These are phyloP conservation scores for Pseudopyricularia javanii DNA, from an alignment of 2,329 filamentous ascomycete genomes.

Conservation along the genomic window DNA sequence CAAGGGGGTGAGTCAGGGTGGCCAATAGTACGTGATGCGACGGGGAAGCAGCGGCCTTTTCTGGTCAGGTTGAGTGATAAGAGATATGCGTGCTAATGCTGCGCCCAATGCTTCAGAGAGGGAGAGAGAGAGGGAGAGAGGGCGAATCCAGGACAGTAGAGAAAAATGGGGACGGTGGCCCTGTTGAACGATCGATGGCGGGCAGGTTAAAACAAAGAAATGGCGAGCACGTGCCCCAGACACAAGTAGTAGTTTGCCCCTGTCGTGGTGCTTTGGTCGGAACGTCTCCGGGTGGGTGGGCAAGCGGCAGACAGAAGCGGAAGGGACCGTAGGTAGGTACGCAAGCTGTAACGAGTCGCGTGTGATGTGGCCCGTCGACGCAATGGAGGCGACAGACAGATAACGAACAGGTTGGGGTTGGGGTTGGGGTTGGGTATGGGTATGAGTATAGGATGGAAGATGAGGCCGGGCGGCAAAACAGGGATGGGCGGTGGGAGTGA, in stretches of 20 bases:
- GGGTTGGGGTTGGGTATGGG: not conserved
- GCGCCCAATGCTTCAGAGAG: too few species aligned
- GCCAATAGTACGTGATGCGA: too few species aligned
- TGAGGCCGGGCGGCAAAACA: not conserved
- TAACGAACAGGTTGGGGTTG: not conserved
- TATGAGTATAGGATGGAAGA: not conserved
- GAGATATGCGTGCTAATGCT: too few species aligned
- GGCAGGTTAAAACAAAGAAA: not conserved
- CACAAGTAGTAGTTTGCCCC: not conserved
- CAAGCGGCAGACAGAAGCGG: not conserved
- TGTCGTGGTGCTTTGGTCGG: not conserved
- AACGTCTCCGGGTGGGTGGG: not conserved
- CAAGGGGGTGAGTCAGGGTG: too few species aligned
- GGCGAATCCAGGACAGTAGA: too few species aligned
- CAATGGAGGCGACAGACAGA: not conserved
- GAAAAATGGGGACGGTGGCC: too few species aligned
- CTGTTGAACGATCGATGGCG: too few species aligned
- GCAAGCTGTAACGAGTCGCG: not conserved
- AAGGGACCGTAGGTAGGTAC: not conserved
- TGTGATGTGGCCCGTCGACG: not conserved
- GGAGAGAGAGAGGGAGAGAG: too few species aligned
- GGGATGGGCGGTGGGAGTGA: not conserved
- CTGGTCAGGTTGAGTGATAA: too few species aligned
- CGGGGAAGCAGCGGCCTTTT: too few species aligned
- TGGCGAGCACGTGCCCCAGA: slow-evolving; percentile 1